phyloP scores from a whole-genome alignment of 192 early-diverging fungal genomes.

The Dissophora globulifera region DNA sequence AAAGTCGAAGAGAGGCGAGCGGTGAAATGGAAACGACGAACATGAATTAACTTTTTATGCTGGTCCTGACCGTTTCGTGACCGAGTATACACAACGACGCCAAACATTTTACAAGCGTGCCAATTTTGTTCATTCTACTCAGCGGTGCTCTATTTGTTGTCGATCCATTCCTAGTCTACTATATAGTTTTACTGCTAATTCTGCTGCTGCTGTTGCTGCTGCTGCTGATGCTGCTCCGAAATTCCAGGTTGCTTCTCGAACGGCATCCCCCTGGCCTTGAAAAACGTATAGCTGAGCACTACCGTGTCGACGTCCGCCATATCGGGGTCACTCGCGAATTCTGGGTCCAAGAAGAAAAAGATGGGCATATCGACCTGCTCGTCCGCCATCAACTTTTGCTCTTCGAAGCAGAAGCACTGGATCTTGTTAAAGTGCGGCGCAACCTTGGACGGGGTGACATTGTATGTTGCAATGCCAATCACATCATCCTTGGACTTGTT shows the following conservation, averaged over 20 bases:
- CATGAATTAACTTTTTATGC: no score
- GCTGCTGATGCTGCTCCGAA: slow-evolving; percentile 28
- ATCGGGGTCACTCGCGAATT: slow-evolving; percentile 91
- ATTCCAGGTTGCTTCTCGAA: slow-evolving; percentile 49
- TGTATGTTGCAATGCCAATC: slow-evolving; percentile 96
- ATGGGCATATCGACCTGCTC: slow-evolving; percentile 97
- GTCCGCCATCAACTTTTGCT: slow-evolving; percentile 87
- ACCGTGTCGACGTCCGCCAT: slow-evolving; percentile 96
- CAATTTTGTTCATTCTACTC: no score
- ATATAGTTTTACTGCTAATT: no score
- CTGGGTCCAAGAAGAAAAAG: slow-evolving; percentile 99
- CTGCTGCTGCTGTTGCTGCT: slow-evolving; percentile 1
- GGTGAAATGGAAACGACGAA: no score
- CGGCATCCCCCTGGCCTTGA: slow-evolving; percentile 68
- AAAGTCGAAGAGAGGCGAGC: no score
- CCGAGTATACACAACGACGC: no score
- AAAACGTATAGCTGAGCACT: slow-evolving; percentile 95
- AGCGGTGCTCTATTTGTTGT: no score
- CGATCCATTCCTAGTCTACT: no score
- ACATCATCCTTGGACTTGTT: slow-evolving; percentile 88
- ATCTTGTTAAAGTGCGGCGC: slow-evolving; percentile 99
- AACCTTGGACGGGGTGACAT: slow-evolving; percentile 91
- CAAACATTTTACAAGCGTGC: no score
- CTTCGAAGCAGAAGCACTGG: slow-evolving; percentile 99
- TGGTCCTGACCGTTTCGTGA: no score